A percentile compares a stretch with the other conserved stretches of the same genome.
Evolutionary conservation across 352 stramenopile species (phyloP).

Genomic region (Phytophthora rubi): DNA sequence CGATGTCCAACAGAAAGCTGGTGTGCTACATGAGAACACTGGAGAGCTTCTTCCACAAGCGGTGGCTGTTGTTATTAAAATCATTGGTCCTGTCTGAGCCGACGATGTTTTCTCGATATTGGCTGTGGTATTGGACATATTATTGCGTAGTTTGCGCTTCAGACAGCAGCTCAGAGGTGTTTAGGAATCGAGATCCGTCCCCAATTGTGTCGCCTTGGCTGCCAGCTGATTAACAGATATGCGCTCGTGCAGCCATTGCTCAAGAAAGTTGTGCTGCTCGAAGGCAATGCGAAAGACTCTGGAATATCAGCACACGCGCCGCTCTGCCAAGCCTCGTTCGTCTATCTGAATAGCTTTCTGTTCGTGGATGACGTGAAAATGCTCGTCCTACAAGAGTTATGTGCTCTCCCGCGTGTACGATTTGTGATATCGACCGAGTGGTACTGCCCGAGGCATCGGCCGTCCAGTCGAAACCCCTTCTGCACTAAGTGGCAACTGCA

Average conservation of each 20-base stretch:
- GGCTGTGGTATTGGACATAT: conserved; percentile 8
- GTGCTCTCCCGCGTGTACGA: conserved; percentile 7
- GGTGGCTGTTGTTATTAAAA: not conserved
- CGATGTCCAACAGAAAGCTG: conserved; percentile 9
- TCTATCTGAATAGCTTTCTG: conserved; percentile 18
- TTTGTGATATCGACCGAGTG: conserved; percentile 12
- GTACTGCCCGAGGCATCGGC: conserved; percentile 12
- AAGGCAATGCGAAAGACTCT: conserved; percentile 5
- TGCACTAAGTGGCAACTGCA: conserved; percentile 7
- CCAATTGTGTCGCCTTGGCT: conserved; percentile 1
- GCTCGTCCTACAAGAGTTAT: conserved; percentile 8
- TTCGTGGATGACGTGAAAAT: conserved; percentile 10
- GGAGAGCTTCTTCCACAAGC: conserved; percentile 5
- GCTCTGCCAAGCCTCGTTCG: conserved; percentile 9
- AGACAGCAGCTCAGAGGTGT: not conserved
- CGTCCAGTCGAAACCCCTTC: conserved; percentile 1
- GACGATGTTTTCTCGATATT: conserved; percentile 16
- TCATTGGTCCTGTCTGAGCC: not conserved
- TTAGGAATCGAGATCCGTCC: conserved; percentile 11
- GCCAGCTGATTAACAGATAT: conserved; percentile 3
- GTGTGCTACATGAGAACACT: conserved; percentile 13
- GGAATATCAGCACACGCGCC: not conserved
- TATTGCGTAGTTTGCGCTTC: conserved; percentile 6
- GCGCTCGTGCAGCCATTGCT: conserved; percentile 10
- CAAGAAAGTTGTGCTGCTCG: conserved; percentile 8